phyloP scores from a whole-genome alignment of 2,329 filamentous ascomycete genomes.

The Colletotrichum tamarilloi region DNA sequence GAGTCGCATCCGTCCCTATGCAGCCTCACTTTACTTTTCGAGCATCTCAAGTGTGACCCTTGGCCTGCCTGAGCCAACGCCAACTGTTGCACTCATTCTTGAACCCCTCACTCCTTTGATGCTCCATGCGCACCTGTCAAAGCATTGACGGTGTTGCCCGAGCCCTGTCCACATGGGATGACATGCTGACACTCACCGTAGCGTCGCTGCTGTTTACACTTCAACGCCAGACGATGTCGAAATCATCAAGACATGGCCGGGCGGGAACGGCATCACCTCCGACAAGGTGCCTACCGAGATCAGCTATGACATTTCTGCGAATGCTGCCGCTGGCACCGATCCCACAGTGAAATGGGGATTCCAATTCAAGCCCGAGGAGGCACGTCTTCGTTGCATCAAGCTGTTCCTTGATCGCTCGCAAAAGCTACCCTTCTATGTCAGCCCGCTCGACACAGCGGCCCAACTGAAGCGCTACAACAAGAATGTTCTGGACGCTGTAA shows the following conservation, averaged over 20 bases:
- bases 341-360: constrained; percentile 81
- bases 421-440: constrained; percentile 84
- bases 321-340: constrained; percentile 50
- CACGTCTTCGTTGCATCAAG: constrained; percentile 83
- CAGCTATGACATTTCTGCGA: constrained; percentile 63
- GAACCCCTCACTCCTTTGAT: not conserved
- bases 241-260: constrained; percentile 87
- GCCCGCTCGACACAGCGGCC: constrained; percentile 79
- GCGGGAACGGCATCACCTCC: constrained; percentile 86
- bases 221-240: constrained; percentile 83
- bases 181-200: constrained; percentile 43
- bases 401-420: constrained; percentile 84
- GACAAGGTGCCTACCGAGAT: constrained; percentile 89
- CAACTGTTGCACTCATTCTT: not conserved
- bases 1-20: constrained; percentile 46
- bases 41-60: not conserved
- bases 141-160: not conserved
- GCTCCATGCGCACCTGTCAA: not conserved
- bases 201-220: constrained; percentile 79
- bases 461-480: constrained; percentile 80
- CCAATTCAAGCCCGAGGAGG: constrained; percentile 82
- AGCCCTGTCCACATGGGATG: not conserved
- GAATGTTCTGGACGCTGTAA: constrained; percentile 82
- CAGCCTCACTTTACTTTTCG: not conserved
- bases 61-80: not conserved